Conservation (phyloP, 2,329 filamentous ascomycete species). For the Penicillium sp. region DNA sequence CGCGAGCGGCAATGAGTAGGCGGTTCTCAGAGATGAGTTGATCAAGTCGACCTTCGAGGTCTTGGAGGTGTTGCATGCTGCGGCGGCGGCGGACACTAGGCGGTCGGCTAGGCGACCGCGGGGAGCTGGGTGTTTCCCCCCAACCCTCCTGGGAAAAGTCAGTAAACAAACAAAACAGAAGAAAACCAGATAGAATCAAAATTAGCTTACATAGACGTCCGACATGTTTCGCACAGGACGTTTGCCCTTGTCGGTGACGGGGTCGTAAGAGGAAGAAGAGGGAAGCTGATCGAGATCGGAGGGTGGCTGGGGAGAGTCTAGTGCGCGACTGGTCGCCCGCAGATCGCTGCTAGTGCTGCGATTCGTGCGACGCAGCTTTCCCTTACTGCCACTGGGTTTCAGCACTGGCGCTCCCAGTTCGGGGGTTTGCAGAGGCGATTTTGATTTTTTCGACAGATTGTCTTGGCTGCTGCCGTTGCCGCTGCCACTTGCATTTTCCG, state of each 20-base stretch:
- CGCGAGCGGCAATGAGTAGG: constrained; percentile 69
- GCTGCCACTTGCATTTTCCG: constrained; percentile 17
- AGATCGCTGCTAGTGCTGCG: constrained; percentile 72
- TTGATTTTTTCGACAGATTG: constrained; percentile 28
- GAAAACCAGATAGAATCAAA: constrained; percentile 13
- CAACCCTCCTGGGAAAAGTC: constrained; percentile 71
- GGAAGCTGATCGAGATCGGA: constrained; percentile 39
- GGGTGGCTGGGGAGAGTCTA: constrained; percentile 31
- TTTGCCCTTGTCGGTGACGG: constrained; percentile 83
- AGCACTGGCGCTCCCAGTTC: constrained; percentile 32
- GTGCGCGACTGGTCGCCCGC: constrained; percentile 61
- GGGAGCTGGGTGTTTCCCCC: constrained; percentile 80
- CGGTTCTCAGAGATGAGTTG: constrained; percentile 83
- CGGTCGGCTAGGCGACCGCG: constrained; percentile 87
- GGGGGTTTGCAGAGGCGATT: constrained; percentile 28
- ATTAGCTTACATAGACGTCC: constrained; percentile 82
- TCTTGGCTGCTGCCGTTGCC: constrained; percentile 13
- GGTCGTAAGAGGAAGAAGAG: constrained; percentile 62
- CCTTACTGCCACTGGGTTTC: constrained; percentile 48
- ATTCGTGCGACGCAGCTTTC: constrained; percentile 66
- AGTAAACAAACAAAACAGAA: constrained; percentile 30
- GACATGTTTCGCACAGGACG: constrained; percentile 81
- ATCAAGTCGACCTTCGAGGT: constrained; percentile 82
- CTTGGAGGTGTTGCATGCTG: constrained; percentile 89
- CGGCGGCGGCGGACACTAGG: constrained; percentile 95